Evolutionary conservation across 495 filamentous ascomycete genomes (phyloP).

Genomic region (Penicillium cinerascens): DNA sequence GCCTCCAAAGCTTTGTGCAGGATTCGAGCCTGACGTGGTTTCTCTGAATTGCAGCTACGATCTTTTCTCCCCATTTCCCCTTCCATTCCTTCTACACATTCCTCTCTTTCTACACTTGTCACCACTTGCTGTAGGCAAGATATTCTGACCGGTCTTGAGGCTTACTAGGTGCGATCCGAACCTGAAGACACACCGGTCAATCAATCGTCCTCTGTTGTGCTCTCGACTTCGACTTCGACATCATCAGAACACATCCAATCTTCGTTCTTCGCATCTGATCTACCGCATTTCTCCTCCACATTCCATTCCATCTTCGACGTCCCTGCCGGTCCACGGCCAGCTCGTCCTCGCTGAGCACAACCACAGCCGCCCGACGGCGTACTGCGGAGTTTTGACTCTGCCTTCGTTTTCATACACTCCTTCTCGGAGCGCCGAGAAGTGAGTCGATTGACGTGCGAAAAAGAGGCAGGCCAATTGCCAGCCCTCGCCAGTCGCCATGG

Average conservation of each 20-base stretch:
- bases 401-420: constrained; percentile 26
- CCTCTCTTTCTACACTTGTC: constrained; percentile 22
- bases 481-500: constrained; percentile 27
- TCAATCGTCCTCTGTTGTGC: constrained; percentile 6
- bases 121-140: constrained; percentile 13
- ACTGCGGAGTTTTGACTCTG: constrained; percentile 4
- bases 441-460: constrained; percentile 29
- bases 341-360: neutral
- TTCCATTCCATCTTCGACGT: constrained; percentile 27
- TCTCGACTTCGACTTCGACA: constrained; percentile 1
- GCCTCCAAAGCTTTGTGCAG: constrained; percentile 30
- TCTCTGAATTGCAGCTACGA: constrained; percentile 31
- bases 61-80: constrained; percentile 25
- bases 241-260: constrained; percentile 2
- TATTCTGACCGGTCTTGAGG: constrained; percentile 23
- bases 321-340: constrained; percentile 1
- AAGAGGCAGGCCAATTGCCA: constrained; percentile 10
- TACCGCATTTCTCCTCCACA: constrained; percentile 26
- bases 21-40: constrained; percentile 28
- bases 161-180: constrained; percentile 25
- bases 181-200: constrained; percentile 7
- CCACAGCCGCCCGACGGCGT: constrained; percentile 1
- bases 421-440: constrained; percentile 50
- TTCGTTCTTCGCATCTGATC: constrained; percentile 11
- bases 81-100: constrained; percentile 33